Percentiles rank a stretch among this genome's conserved stretches.
Evolutionary conservation across 2,329 filamentous ascomycete species (phyloP).

Genomic region (Colletotrichum cuscutae): DNA sequence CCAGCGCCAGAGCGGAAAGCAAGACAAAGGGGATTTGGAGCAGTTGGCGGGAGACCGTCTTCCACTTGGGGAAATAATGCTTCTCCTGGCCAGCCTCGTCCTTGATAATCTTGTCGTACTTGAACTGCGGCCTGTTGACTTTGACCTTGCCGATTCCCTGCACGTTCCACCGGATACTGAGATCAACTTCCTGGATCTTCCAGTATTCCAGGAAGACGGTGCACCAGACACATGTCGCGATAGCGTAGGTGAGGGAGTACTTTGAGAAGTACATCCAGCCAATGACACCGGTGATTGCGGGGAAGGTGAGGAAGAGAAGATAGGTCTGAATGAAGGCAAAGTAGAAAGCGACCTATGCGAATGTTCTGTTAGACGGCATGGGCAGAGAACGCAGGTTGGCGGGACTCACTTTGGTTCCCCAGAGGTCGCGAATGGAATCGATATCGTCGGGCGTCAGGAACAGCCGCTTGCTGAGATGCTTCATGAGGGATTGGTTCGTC

Average conservation of each 20-base stretch:
- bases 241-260: conserved; percentile 76
- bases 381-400: accelerated
- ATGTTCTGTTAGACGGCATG: conserved; percentile 44
- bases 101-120: conserved; percentile 68
- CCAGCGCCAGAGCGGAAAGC: conserved; percentile 67
- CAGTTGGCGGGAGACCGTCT: conserved; percentile 72
- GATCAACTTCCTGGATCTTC: conserved; percentile 79
- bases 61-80: conserved; percentile 71
- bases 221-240: conserved; percentile 75
- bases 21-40: conserved; percentile 76
- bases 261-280: conserved; percentile 76
- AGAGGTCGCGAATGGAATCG: conserved; percentile 69
- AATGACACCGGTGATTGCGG: conserved; percentile 73
- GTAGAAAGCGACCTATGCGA: conserved; percentile 73
- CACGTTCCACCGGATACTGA: conserved; percentile 79
- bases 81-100: conserved; percentile 73
- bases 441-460: conserved; percentile 62
- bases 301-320: conserved; percentile 76
- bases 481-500: conserved; percentile 65
- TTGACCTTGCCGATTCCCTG: conserved; percentile 75
- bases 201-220: conserved; percentile 82
- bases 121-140: conserved; percentile 71
- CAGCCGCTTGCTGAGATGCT: conserved; percentile 64
- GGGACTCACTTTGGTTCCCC: conserved; percentile 64
- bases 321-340: conserved; percentile 86